Conservation (phyloP, 148 eudicot genomes). For the Oxyria digyna region DNA sequence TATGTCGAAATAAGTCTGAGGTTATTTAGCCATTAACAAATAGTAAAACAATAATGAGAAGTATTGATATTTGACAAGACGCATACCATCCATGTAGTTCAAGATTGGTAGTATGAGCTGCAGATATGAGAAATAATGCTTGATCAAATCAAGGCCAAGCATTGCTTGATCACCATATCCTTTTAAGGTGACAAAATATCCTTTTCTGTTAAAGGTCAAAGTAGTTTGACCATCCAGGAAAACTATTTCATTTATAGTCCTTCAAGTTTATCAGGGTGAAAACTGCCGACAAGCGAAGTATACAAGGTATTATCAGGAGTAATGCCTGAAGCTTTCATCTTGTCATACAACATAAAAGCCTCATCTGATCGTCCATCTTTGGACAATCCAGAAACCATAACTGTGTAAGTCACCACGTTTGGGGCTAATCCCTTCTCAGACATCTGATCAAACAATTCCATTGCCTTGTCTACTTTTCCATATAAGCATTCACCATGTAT, state of each 20-base stretch:
- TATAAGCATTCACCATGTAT: slow-evolving; percentile 58
- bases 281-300: slow-evolving; percentile 62
- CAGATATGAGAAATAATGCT: neutral
- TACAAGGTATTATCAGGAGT: slow-evolving; percentile 55
- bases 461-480: slow-evolving; percentile 54
- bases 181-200: neutral
- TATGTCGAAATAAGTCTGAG: neutral
- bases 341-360: slow-evolving; percentile 69
- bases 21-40: neutral
- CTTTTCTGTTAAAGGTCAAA: neutral
- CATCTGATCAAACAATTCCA: slow-evolving; percentile 53
- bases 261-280: slow-evolving; percentile 27
- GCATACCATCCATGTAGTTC: neutral
- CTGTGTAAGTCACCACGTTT: slow-evolving; percentile 54
- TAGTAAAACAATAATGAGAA: too few relatives aligned
- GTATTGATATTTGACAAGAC: neutral
- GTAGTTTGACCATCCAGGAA: neutral
- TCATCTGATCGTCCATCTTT: slow-evolving; percentile 68
- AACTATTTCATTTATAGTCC: neutral
- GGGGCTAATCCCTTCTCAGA: slow-evolving; percentile 27
- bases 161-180: neutral
- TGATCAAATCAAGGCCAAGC: neutral
- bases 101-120: neutral
- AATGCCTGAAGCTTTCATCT: slow-evolving; percentile 65
- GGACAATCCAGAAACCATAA: slow-evolving; percentile 61